Evolutionary conservation across 352 stramenopile genomes (phyloP), one percentile per base, ranked within the genome.

Genomic region (Phytophthora citrophthora): DNA sequence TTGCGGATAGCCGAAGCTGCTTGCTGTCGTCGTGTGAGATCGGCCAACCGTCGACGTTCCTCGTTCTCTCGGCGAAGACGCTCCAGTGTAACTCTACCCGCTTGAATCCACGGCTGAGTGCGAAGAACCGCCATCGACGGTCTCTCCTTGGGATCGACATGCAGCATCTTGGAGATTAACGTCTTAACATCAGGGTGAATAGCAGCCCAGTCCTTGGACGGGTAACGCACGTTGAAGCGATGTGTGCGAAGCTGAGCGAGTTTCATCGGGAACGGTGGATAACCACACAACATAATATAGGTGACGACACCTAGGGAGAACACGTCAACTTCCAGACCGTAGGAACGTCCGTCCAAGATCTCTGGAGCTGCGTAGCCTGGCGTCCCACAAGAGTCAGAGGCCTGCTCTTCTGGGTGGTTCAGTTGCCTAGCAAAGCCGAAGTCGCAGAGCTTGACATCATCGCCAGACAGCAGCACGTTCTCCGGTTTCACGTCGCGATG

Each of bases 221-320:
- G 87, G 49, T 91, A 95, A 12, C 82, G 79, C 29, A 94, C 85
- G 48, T 94, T 84, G 70, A 95, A 95, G 0, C 79, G 77, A 56
- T 95, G 87, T 7, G 77, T 90, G 13, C 87, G 87, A 20, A 95
- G 59, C 60, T 95, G 86, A 3, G 85, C 79, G 27, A 95, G 81
- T 61, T 94, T 95, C 87, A 95, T 93, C 0, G 87, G 88, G 64
- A 96, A 96, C 29, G 89, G 89, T 0, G 88, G 88, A 54, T 96
- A 96, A 1, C 89, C 89, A 24, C 86, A 94, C 13, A 96, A 60
- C 76, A 95, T 89, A 72, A 95, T 94, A 79, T 96, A 96, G 26
- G 76, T 84, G 6, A 94, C 86, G 29, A 96, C 87, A 20, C 96
- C 96, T 9, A 98, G 76, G 48, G 86, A 97, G 52, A 94, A 96